Conservation (phyloP, 176 grass and related monocot genomes). For the Phyllostachys edulis region DNA sequence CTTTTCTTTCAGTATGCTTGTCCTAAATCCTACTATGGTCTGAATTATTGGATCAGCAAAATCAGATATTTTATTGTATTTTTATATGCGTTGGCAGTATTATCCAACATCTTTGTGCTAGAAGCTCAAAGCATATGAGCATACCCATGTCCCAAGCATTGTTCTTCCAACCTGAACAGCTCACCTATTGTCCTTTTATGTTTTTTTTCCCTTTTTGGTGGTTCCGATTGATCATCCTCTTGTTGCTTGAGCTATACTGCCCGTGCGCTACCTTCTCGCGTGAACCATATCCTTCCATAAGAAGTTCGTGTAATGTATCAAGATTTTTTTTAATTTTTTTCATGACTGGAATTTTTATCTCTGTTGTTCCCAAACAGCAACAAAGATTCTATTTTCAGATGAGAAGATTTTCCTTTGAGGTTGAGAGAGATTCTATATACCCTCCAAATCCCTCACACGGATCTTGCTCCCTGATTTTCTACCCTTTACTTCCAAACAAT, state of each 20-base stretch:
- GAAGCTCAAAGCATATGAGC: slow-evolving; percentile 4
- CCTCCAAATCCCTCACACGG: too few relatives aligned
- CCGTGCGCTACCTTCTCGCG: background rate
- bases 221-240: background rate
- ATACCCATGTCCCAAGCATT: background rate
- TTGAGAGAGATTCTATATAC: too few relatives aligned
- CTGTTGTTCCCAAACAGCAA: too few relatives aligned
- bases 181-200: background rate
- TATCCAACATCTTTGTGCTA: background rate
- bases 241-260: background rate
- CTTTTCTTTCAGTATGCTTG: slow-evolving; percentile 27
- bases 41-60: background rate
- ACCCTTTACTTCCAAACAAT: too few relatives aligned
- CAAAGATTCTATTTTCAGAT: too few relatives aligned
- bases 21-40: background rate
- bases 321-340: background rate
- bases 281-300: background rate
- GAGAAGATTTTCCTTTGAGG: too few relatives aligned
- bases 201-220: background rate
- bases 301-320: background rate
- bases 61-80: slow-evolving; percentile 8
- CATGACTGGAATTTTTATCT: too few relatives aligned
- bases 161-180: background rate
- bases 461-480: too few relatives aligned
- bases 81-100: background rate